These are phyloP conservation scores for Skeletonema potamos DNA, from an alignment of 108 stramenopile genomes.

Conservation along the genomic window DNA sequence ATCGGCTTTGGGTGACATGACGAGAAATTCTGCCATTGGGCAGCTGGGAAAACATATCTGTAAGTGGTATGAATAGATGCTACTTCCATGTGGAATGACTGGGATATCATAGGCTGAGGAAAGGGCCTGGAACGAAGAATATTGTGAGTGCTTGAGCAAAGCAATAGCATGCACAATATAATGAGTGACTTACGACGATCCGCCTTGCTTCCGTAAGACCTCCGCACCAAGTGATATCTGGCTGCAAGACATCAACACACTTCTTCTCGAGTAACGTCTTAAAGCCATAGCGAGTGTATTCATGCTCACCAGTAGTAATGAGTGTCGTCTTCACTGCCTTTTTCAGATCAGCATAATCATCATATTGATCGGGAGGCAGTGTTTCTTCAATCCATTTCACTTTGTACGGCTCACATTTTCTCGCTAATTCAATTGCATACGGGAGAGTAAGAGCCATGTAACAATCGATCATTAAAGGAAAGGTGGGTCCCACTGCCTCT, in stretches of 20 bases:
- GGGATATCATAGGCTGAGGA: slow-evolving; percentile 64
- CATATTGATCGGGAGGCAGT: slow-evolving; percentile 65
- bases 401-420: slow-evolving; percentile 54
- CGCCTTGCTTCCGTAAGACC: slow-evolving; percentile 71
- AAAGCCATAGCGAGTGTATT: slow-evolving; percentile 71
- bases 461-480: slow-evolving; percentile 67
- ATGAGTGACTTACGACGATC: no score
- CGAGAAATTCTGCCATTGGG: slow-evolving; percentile 68
- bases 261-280: slow-evolving; percentile 55
- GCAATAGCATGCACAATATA: no score
- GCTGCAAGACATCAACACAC: slow-evolving; percentile 65
- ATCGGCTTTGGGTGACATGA: slow-evolving; percentile 66
- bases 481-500: slow-evolving; percentile 63
- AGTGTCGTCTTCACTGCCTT: slow-evolving; percentile 45
- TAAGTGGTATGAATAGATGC: slow-evolving; percentile 68
- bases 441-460: slow-evolving; percentile 68
- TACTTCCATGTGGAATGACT: slow-evolving; percentile 62
- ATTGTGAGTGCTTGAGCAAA: no score
- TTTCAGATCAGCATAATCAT: slow-evolving; percentile 57
- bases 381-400: slow-evolving; percentile 76
- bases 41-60: slow-evolving; percentile 66
- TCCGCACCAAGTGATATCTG: slow-evolving; percentile 75
- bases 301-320: slow-evolving; percentile 70
- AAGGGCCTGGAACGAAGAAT: no score
- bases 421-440: slow-evolving; percentile 62